These are phyloP conservation scores for Ephemerocybe angulata DNA, from an alignment of 768 basidiomycete species.

Conservation along the genomic window DNA sequence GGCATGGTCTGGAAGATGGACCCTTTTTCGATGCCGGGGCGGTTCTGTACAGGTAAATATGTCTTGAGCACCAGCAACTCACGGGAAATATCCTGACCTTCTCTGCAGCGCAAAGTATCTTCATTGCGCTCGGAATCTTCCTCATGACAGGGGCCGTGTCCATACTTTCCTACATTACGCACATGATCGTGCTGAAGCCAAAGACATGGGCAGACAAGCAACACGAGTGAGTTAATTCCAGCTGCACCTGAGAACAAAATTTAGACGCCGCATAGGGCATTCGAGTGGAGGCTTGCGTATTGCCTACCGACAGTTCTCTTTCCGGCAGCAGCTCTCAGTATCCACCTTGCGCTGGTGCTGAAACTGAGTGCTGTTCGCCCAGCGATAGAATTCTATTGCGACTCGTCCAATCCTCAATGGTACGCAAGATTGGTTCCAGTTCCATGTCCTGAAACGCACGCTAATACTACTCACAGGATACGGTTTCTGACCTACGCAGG, in stretches of 20 bases:
- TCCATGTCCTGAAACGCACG: not conserved
- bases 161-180: constrained; percentile 44
- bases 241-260: too few species aligned
- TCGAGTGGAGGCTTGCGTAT: constrained; percentile 48
- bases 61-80: not conserved
- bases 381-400: constrained; percentile 54
- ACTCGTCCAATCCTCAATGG: constrained; percentile 57
- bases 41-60: constrained; percentile 54
- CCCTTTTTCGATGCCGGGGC: constrained; percentile 51
- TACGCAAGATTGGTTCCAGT: constrained; percentile 24
- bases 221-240: constrained; percentile 26
- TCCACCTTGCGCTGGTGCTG: constrained; percentile 42
- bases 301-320: constrained; percentile 43
- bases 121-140: constrained; percentile 42
- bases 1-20: constrained; percentile 66
- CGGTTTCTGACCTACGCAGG: constrained; percentile 65
- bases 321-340: constrained; percentile 42
- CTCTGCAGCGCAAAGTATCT: constrained; percentile 38
- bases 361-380: constrained; percentile 43
- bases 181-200: constrained; percentile 36
- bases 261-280: constrained; percentile 30
- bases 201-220: constrained; percentile 37
- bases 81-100: not conserved
- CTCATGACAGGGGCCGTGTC: constrained; percentile 42
- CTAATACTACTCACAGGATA: constrained; percentile 38